These are phyloP conservation scores for Alternaria arborescens DNA, from an alignment of 2,329 filamentous ascomycete species.

Conservation along the genomic window DNA sequence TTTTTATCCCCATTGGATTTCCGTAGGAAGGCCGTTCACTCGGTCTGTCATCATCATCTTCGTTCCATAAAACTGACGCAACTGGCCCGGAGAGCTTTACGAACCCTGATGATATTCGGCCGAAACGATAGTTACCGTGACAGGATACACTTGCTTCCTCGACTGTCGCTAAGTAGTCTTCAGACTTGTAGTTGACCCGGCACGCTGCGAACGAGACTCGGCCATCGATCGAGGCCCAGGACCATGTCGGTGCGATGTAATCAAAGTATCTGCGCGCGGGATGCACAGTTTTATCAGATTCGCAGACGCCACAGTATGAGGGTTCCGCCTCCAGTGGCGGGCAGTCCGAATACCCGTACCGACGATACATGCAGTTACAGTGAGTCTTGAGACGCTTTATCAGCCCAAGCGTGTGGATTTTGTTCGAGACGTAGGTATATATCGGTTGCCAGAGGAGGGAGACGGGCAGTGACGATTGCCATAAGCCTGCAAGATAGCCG, in stretches of 20 bases:
- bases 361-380: too few relatives aligned
- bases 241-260: slow-evolving; percentile 24
- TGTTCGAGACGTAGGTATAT: background rate
- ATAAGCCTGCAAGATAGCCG: slow-evolving; percentile 19
- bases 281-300: too few relatives aligned
- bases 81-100: background rate
- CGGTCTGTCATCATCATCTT: too few relatives aligned
- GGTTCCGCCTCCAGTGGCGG: too few relatives aligned
- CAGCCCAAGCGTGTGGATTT: too few relatives aligned
- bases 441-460: slow-evolving; percentile 12
- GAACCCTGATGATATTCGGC: background rate
- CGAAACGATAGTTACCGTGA: background rate
- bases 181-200: slow-evolving; percentile 4
- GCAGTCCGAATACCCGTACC: too few relatives aligned
- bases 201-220: slow-evolving; percentile 11
- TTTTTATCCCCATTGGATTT: too few relatives aligned
- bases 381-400: too few relatives aligned
- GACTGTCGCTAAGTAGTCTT: slow-evolving; percentile 4
- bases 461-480: slow-evolving; percentile 11
- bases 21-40: too few relatives aligned
- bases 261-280: too few relatives aligned
- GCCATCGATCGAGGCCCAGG: slow-evolving; percentile 23
- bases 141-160: background rate
- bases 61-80: background rate
- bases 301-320: too few relatives aligned